Evolutionary conservation across 768 basidiomycete genomes (phyloP).

Genomic region (Lactarius hatsudake): DNA sequence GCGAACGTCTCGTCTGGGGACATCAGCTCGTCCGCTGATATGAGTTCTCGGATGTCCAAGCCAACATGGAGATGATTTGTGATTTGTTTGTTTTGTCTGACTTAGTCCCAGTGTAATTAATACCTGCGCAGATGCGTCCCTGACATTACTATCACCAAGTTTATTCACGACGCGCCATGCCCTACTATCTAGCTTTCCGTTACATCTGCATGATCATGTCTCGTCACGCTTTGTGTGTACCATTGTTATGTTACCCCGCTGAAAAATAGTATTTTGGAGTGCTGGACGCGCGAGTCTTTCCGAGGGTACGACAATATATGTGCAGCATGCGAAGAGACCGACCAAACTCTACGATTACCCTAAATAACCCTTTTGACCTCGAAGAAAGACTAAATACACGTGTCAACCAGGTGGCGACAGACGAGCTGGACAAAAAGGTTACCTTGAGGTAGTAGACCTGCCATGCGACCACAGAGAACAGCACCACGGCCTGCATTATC

Average conservation of each 20-base stretch:
- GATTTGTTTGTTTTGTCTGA: slow-evolving; percentile 7
- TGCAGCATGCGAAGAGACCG: background rate
- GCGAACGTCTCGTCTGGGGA: slow-evolving; percentile 45
- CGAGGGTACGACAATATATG: slow-evolving; percentile 7
- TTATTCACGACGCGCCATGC: slow-evolving; percentile 8
- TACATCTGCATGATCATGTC: slow-evolving; percentile 10
- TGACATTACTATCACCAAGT: slow-evolving; percentile 18
- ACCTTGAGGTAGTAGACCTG: slow-evolving; percentile 97
- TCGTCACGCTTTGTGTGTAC: slow-evolving; percentile 23
- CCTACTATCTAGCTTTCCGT: slow-evolving; percentile 18
- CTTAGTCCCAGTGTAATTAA: slow-evolving; percentile 3
- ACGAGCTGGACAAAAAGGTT: slow-evolving; percentile 24
- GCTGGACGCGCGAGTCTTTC: background rate
- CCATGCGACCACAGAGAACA: slow-evolving; percentile 92
- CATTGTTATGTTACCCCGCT: slow-evolving; percentile 18
- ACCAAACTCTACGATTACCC: slow-evolving; percentile 1
- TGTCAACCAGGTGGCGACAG: slow-evolving; percentile 22
- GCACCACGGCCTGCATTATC: slow-evolving; percentile 79
- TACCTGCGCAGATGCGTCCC: slow-evolving; percentile 3
- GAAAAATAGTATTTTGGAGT: background rate
- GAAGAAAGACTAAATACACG: slow-evolving; percentile 65
- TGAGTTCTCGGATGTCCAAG: slow-evolving; percentile 34
- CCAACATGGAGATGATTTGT: slow-evolving; percentile 57
- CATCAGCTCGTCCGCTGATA: slow-evolving; percentile 43
- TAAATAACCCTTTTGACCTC: slow-evolving; percentile 89